These are phyloP conservation scores for Eimeria falciformis DNA, from an alignment of 169 alveolate genomes.

Conservation along the genomic window DNA sequence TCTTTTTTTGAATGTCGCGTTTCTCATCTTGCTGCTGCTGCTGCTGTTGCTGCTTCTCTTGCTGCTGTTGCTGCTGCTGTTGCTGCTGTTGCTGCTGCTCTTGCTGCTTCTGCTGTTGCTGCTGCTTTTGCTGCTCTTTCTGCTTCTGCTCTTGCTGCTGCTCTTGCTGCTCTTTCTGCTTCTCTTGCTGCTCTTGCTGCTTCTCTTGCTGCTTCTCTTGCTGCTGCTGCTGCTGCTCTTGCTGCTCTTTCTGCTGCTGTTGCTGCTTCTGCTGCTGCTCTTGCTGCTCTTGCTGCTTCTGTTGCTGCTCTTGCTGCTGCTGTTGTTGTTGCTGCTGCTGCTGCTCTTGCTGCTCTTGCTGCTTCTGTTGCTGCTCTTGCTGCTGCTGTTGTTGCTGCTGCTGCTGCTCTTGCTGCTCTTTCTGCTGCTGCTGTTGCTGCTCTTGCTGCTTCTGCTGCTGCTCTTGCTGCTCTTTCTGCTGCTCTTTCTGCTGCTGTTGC, in stretches of 20 bases:
- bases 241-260: background rate
- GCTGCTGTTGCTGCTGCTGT: conserved; percentile 54
- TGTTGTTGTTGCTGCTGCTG: background rate
- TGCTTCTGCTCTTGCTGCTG: too few species aligned
- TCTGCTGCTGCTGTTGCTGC: background rate
- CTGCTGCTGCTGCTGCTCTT: conserved; percentile 15
- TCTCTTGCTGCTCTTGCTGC: background rate
- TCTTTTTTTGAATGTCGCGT: too few species aligned
- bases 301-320: conserved; percentile 2
- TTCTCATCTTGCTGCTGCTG: too few species aligned
- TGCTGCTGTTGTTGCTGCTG: background rate
- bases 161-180: too few species aligned
- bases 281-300: conserved; percentile 16
- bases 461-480: background rate
- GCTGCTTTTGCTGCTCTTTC: background rate
- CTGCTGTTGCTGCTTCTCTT: too few species aligned
- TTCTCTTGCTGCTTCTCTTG: background rate
- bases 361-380: background rate
- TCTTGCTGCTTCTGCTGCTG: conserved; percentile 28
- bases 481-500: background rate
- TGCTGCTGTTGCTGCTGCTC: background rate
- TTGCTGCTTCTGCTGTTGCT: background rate
- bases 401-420: conserved; percentile 22
- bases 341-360: background rate
- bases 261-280: conserved; percentile 25